Percentiles rank a stretch among this genome's conserved stretches.
These are phyloP conservation scores for Mycena capillaripes DNA, from an alignment of 768 basidiomycete genomes.

Conservation along the genomic window DNA sequence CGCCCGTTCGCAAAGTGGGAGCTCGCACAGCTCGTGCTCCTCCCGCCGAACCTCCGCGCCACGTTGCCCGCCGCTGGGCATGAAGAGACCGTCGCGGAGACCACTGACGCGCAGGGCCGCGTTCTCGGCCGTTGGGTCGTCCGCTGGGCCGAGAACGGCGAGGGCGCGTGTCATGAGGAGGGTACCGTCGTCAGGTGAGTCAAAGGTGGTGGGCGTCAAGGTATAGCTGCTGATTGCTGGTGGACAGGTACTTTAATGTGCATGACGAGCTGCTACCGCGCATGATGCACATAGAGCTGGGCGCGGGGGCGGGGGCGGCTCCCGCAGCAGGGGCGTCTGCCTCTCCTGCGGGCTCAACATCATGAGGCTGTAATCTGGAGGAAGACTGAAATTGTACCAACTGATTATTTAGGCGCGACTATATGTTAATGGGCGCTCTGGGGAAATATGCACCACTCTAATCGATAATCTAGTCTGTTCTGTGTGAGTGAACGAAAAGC, in stretches of 20 bases:
- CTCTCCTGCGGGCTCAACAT: too few relatives aligned
- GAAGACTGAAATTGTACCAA: too few relatives aligned
- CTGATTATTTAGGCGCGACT: too few relatives aligned
- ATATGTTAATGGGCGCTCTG: too few relatives aligned
- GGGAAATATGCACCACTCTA: too few relatives aligned
- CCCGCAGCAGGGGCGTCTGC: not conserved
- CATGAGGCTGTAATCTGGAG: too few relatives aligned
- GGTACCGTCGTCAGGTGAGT: constrained; percentile 79
- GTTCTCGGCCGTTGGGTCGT: constrained; percentile 86
- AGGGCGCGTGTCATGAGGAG: constrained; percentile 71
- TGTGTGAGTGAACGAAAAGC: too few relatives aligned
- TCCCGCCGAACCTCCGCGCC: constrained; percentile 57
- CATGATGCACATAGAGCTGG: not conserved
- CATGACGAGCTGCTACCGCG: constrained; percentile 58
- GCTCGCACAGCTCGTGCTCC: constrained; percentile 67
- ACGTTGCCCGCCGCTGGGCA: constrained; percentile 59
- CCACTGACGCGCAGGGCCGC: constrained; percentile 67
- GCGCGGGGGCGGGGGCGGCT: not conserved
- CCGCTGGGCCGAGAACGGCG: constrained; percentile 76
- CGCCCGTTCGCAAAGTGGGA: constrained; percentile 89
- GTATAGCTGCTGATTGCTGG: not conserved
- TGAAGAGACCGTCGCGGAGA: constrained; percentile 89
- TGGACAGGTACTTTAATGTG: constrained; percentile 60
- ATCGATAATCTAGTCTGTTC: too few relatives aligned
- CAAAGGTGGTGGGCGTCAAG: not conserved